Base-by-base conservation (phyloP, 805 yeast species). In the Zygosaccharomyces kombuchaensis region DNA sequence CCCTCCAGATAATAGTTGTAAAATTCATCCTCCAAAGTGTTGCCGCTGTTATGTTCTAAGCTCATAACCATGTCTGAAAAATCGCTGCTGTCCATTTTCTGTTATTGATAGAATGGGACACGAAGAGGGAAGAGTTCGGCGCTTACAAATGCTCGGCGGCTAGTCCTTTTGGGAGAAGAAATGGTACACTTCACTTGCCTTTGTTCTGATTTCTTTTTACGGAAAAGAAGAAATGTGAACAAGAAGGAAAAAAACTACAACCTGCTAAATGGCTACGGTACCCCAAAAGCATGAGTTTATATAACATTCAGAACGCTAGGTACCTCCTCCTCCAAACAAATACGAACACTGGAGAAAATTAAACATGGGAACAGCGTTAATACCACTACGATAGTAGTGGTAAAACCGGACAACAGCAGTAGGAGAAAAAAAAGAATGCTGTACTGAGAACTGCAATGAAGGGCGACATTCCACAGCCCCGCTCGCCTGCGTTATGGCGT, bases 1-100 rank as follows among this genome's bases (percentile, higher is more conserved):
- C 42, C 38, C 14, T 45, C 44, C 23, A 48, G 21, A 19, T 45
- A 48, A 13, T 36, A 48, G 13, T 48, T 42, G 30, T 43, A 48
- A 26, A 46, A 35, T 14, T 46, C 50, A 3, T 14, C 41, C n/a
- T 27, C 41, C 9, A 38, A 27, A 19, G 17, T 5, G 37, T 23
- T 30, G 37, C 14, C 22, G 23, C 22, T 31, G 36, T 13, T 40
- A n/a, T 39, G 36, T 21, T 40, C 36, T 9, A 22, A 31, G 22
- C 32, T 21, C n/a, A 31, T 9, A 40, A 32, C 36, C 43, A 38
- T 38, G 4, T 38, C 17, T n/a, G 41, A 16, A n/a, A 38, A 38
- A 27, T 22, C 17, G 41, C 23, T 27, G 22, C 29, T 17, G 34
- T 38, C 41, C 41, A 38, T 38, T 5, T 27, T 13, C 19, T 19